Evolutionary conservation across 2,329 filamentous ascomycete species (phyloP), one percentile per base, ranked within the genome.

Genomic region (Knufia petricola): DNA sequence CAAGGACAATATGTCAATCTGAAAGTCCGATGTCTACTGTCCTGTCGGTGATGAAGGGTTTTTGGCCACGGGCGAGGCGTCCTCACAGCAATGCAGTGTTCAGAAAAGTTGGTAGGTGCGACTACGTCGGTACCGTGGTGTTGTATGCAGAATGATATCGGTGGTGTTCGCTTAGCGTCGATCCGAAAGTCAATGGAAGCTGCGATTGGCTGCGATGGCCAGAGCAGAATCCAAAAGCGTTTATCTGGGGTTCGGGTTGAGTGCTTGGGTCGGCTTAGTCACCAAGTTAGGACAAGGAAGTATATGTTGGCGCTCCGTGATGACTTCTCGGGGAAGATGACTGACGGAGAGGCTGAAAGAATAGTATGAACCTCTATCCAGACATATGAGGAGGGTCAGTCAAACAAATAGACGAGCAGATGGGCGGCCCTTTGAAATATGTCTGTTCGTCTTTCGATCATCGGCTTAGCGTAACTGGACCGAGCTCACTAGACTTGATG

Each of bases 111-210:
- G 13, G 7, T 7, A 7, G 28, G 28, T 30, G 28, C n/a, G n/a
- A n/a, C n/a, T n/a, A n/a, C n/a, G n/a, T n/a, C n/a, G n/a, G n/a
- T 39, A 20, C 37, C 4, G 17, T 21, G 21, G 34, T 37, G n/a
- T n/a, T 4, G n/a, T n/a, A 37, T 15, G 19, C 34, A n/a, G 7
- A 7, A n/a, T 20, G 34, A 20, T 37, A 37, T 21, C 37, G 17
- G 10, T 40, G 37, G 37, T 21, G 37, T 40, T 40, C 21, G 39
- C 9, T 19, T 42, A 21, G 28, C 39, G 39, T 42, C 39, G 39
- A 26, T 42, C 9, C 28, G 21, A 21, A 13, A n/a, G 21, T 42
- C 13, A 6, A 4, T 42, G 39, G 24, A 26, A 13, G 10, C n/a
- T 19, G 39, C 24, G 39, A 21, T 42, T 42, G 19, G 39, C 28